Evolutionary conservation across 345 rosid genomes (phyloP).

Genomic region (Trapa incisa): DNA sequence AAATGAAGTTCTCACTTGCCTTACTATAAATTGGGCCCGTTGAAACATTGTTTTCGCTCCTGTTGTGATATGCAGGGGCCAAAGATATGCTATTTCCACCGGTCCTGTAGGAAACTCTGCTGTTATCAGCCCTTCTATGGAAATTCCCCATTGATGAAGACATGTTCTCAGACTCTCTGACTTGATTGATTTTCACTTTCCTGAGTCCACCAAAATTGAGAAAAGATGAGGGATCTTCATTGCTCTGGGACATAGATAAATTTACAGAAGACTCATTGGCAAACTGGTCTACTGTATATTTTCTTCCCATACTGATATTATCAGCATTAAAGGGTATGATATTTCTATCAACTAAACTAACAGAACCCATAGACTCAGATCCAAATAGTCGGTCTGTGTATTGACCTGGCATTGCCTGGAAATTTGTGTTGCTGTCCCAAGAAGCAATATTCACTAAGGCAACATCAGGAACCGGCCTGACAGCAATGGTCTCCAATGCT

Average conservation of each 20-base stretch:
- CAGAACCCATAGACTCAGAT: constrained; percentile 20
- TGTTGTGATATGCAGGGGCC: constrained; percentile 12
- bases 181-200: constrained; percentile 44
- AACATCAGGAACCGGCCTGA: constrained; percentile 20
- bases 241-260: constrained; percentile 29
- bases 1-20: constrained; percentile 10
- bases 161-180: constrained; percentile 24
- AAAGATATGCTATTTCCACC: constrained; percentile 13
- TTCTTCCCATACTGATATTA: constrained; percentile 30
- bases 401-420: constrained; percentile 35
- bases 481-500: constrained; percentile 27
- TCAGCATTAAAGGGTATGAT: constrained; percentile 21
- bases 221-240: constrained; percentile 30
- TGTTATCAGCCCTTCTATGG: constrained; percentile 18
- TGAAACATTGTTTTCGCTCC: constrained; percentile 7
- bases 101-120: constrained; percentile 20
- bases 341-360: constrained; percentile 28
- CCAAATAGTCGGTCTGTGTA: constrained; percentile 33
- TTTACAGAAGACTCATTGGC: constrained; percentile 21
- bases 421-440: constrained; percentile 26
- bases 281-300: constrained; percentile 28
- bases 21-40: constrained; percentile 9
- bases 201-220: constrained; percentile 37
- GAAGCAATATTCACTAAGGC: constrained; percentile 22
- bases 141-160: constrained; percentile 19